phyloP scores from a whole-genome alignment of 805 yeast genomes.

The Candida xiaguanensis region DNA sequence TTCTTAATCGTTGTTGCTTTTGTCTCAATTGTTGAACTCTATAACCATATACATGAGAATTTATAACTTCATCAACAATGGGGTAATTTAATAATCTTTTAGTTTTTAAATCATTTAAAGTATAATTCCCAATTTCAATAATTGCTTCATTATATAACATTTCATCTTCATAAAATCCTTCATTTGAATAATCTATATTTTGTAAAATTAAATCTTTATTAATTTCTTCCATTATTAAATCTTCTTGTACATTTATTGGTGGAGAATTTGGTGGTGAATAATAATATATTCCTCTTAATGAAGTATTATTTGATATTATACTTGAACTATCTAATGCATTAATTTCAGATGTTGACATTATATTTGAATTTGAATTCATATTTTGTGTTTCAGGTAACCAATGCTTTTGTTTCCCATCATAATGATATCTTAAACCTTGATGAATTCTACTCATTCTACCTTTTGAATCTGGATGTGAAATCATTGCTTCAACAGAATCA shows the following conservation, averaged over 20 bases:
- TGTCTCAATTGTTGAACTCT: slow-evolving; percentile 36
- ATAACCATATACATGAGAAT: slow-evolving; percentile 39
- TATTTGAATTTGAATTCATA: slow-evolving; percentile 10
- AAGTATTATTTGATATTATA: slow-evolving; percentile 26
- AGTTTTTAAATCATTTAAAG: slow-evolving; percentile 30
- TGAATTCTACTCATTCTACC: slow-evolving; percentile 67
- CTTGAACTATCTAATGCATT: slow-evolving; percentile 24
- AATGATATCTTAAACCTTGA: slow-evolving; percentile 78
- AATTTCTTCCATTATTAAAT: slow-evolving; percentile 3
- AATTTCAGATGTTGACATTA: slow-evolving; percentile 26
- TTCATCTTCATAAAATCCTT: slow-evolving; percentile 37
- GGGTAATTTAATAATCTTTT: slow-evolving; percentile 38
- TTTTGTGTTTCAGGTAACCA: slow-evolving; percentile 52
- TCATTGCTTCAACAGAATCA: slow-evolving; percentile 71
- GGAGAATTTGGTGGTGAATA: slow-evolving; percentile 9
- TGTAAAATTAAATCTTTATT: slow-evolving; percentile 10
- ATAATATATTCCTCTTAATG: slow-evolving; percentile 29
- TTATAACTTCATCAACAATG: slow-evolving; percentile 39
- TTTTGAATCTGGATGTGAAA: slow-evolving; percentile 64
- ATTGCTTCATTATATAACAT: slow-evolving; percentile 28
- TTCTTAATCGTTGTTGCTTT: slow-evolving; percentile 7
- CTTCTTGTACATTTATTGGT: neutral
- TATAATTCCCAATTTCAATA: slow-evolving; percentile 27
- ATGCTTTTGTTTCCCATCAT: slow-evolving; percentile 75
- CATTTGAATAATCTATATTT: slow-evolving; percentile 22